Conservation (phyloP, 2,329 filamentous ascomycete species). For the Aspergillus sp. region DNA sequence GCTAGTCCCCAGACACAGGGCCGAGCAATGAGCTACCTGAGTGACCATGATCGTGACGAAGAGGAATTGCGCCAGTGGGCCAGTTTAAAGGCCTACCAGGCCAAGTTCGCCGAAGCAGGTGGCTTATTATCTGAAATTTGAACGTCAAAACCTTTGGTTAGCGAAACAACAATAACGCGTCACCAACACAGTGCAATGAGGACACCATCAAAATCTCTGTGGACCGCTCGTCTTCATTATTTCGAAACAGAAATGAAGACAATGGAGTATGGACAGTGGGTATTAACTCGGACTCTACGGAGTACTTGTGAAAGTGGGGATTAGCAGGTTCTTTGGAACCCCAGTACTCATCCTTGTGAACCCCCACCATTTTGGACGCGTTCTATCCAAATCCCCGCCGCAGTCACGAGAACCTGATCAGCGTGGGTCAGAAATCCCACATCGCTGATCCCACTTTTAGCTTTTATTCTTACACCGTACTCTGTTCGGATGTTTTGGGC, state of each 20-base stretch:
- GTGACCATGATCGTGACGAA: slow-evolving; percentile 64
- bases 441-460: background rate
- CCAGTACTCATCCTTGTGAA: background rate
- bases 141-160: background rate
- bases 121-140: slow-evolving; percentile 43
- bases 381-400: too few species aligned
- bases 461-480: too few species aligned
- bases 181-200: background rate
- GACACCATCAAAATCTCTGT: too few species aligned
- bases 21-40: slow-evolving; percentile 37
- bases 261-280: background rate
- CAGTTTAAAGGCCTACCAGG: slow-evolving; percentile 74
- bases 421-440: too few species aligned
- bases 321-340: too few species aligned
- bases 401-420: background rate
- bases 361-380: too few species aligned
- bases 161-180: background rate
- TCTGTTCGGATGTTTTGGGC: background rate
- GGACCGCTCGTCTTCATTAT: background rate
- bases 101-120: slow-evolving; percentile 67
- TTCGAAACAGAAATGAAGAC: background rate
- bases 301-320: background rate
- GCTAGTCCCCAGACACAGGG: slow-evolving; percentile 31
- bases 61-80: slow-evolving; percentile 76
- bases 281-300: background rate